Base-by-base conservation (phyloP, 1,284 basidiomycete species). In the Ceratobasidium theobromae region DNA sequence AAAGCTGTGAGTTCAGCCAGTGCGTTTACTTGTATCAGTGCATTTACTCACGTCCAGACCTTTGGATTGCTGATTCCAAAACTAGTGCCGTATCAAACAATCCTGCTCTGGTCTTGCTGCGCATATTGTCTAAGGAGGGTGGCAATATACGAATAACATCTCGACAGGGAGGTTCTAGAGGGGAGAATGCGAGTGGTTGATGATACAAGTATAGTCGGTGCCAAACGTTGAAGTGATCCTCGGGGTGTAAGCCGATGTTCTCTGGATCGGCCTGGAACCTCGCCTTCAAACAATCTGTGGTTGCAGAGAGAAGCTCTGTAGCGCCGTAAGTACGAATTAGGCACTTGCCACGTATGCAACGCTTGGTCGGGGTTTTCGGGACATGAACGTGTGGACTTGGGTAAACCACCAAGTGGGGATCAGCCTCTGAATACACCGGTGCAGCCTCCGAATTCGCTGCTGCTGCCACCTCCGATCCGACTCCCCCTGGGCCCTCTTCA, bases 51-150 rank as follows among this genome's bases (percentile, higher is more conserved):
- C 40, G 40, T n/a, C n/a, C 4, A 43, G 40, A 18, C 40, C 16
- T 14, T 33, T 46, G 23, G 48, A 40, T 16, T n/a, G n/a, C 35
- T n/a, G n/a, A n/a, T n/a, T 64, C 48, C 1, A 64, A 25, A 28
- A 35, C 41, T 49, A 64, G 30, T 14, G 49, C 60, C 21, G 21
- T 21, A 32, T 64, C 49, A n/a, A 32, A 49, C 14, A 41, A 16
- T n/a, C 48, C 60, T 21, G 51, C 4, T 75, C 76, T 6, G 75
- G 74, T 11, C 75, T 75, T 65, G 72, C 74, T 21, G 12, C 58
- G 33, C 4, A 6, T 1, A 5, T 3, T 9, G 16, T 23, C 18
- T 5, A 1, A 4, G 12, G 30, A 5, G 5, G 60, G 23, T 1
- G 60, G 18, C 16, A 27, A 43, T 16, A 51, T 41, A 1, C 51